Conservation (phyloP, 2,329 filamentous ascomycete species). For the Venturiaceae sp. region DNA sequence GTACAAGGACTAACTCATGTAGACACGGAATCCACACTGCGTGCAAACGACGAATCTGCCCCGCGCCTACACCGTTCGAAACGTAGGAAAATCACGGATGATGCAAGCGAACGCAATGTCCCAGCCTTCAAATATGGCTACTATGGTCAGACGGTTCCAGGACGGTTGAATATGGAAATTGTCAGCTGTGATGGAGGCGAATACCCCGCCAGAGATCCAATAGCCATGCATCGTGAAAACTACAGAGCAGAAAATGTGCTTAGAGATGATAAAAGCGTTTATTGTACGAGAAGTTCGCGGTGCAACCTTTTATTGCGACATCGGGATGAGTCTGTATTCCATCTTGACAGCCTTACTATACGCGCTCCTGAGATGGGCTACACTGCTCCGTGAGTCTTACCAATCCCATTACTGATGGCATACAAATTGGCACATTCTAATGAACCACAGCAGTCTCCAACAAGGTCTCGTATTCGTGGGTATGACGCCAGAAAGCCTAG, state of each 20-base stretch:
- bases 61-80: background rate
- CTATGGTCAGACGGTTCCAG: slow-evolving; percentile 79
- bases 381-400: slow-evolving; percentile 66
- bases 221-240: slow-evolving; percentile 9
- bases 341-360: slow-evolving; percentile 76
- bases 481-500: slow-evolving; percentile 63
- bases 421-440: slow-evolving; percentile 8
- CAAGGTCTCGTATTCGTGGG: slow-evolving; percentile 88
- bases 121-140: slow-evolving; percentile 64
- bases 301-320: slow-evolving; percentile 85
- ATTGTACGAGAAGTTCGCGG: slow-evolving; percentile 78
- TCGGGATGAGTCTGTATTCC: slow-evolving; percentile 70
- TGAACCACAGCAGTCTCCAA: slow-evolving; percentile 52
- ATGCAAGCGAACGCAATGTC: background rate
- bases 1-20: background rate
- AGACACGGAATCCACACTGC: slow-evolving; percentile 3
- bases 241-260: slow-evolving; percentile 75
- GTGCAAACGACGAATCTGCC: background rate
- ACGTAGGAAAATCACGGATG: background rate
- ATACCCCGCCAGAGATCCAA: slow-evolving; percentile 29
- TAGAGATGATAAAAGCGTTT: slow-evolving; percentile 72
- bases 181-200: slow-evolving; percentile 79
- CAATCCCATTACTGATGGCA: background rate
- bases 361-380: slow-evolving; percentile 74
- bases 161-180: slow-evolving; percentile 75